Conservation (phyloP, 495 filamentous ascomycete genomes). For the Hypoxylon rickii region DNA sequence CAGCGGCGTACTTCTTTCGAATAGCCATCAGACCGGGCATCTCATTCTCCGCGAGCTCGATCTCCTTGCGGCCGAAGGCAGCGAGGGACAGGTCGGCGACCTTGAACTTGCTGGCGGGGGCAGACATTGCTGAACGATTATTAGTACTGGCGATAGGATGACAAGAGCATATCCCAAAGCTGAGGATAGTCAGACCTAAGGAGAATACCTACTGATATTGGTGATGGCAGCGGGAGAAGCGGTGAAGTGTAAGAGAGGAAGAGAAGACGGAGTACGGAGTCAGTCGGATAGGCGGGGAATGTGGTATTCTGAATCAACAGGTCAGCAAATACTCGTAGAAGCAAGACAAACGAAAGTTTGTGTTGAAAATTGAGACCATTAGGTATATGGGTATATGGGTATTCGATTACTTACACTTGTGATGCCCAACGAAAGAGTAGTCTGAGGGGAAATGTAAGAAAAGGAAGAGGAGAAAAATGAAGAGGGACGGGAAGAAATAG, state of each 20-base stretch:
- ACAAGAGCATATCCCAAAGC: too few species aligned
- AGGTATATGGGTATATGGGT: not conserved
- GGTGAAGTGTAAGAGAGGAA: constrained; percentile 16
- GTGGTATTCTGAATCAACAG: constrained; percentile 6
- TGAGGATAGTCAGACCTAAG: too few species aligned
- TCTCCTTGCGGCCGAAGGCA: constrained; percentile 98
- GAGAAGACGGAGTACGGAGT: constrained; percentile 7
- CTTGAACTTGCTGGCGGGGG: constrained; percentile 93
- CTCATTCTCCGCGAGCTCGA: constrained; percentile 97
- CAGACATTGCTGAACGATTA: constrained; percentile 54
- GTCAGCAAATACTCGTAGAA: constrained; percentile 6
- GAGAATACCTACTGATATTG: constrained; percentile 18
- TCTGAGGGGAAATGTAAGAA: constrained; percentile 4
- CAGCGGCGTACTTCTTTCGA: constrained; percentile 82
- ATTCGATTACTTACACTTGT: constrained; percentile 9
- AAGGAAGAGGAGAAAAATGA: constrained; percentile 12
- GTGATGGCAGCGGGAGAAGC: constrained; percentile 13
- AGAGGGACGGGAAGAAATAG: constrained; percentile 23
- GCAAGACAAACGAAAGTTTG: not conserved
- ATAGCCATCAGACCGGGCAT: constrained; percentile 98
- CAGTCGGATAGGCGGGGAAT: constrained; percentile 13
- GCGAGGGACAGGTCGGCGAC: constrained; percentile 97
- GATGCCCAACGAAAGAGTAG: not conserved
- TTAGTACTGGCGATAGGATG: constrained; percentile 3
- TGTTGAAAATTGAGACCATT: not conserved